phyloP scores from a whole-genome alignment of 2,329 filamentous ascomycete species.

The Didymella arachidicola region DNA sequence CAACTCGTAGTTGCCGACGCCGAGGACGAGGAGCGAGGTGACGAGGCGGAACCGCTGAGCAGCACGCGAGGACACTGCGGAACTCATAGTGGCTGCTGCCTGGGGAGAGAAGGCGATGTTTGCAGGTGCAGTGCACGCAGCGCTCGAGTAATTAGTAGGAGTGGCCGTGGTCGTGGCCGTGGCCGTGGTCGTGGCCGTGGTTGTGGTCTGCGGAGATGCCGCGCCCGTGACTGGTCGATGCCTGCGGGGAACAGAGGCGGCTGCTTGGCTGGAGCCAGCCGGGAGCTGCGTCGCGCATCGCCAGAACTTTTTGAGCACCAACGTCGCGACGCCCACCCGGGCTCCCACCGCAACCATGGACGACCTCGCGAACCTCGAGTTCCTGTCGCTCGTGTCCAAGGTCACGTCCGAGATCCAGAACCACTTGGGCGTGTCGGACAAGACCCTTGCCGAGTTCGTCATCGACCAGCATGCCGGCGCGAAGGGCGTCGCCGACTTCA shows the following conservation, averaged over 20 bases:
- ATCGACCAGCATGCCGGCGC: constrained; percentile 87
- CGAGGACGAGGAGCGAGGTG: constrained; percentile 29
- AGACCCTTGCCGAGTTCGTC: constrained; percentile 94
- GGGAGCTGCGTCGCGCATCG: constrained; percentile 11
- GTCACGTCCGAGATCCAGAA: constrained; percentile 95
- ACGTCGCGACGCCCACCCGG: constrained; percentile 5
- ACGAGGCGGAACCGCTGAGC: constrained; percentile 18
- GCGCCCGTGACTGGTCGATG: constrained; percentile 29
- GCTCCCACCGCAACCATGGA: constrained; percentile 67
- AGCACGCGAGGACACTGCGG: constrained; percentile 16
- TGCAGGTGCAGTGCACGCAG: not conserved
- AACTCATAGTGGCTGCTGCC: constrained; percentile 22
- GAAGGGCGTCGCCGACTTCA: constrained; percentile 75
- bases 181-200: not conserved
- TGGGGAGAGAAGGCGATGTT: not conserved
- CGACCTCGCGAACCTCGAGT: constrained; percentile 88
- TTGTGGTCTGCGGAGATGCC: constrained; percentile 13
- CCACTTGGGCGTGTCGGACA: constrained; percentile 89
- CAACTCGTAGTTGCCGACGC: constrained; percentile 36
- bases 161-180: too few relatives aligned
- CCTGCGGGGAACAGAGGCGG: constrained; percentile 16
- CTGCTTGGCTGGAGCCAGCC: constrained; percentile 18
- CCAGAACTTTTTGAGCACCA: constrained; percentile 11
- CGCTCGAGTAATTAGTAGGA: not conserved
- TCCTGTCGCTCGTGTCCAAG: constrained; percentile 92